Evolutionary conservation across 139 green algal genomes (phyloP).

Genomic region (Astrephomene gubernaculifera): DNA sequence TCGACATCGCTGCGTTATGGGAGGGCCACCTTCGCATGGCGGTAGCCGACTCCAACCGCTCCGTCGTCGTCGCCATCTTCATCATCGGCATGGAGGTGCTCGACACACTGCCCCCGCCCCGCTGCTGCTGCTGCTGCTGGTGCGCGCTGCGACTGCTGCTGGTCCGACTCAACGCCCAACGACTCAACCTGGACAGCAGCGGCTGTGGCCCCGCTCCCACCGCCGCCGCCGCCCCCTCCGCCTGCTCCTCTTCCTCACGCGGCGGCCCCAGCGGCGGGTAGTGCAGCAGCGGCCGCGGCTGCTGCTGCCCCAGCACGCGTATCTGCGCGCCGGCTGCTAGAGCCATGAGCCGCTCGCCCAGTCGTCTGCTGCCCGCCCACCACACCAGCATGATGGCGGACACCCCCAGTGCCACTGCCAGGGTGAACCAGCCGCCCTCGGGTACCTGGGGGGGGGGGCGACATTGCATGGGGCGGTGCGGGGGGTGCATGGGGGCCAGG

Average conservation of each 20-base stretch:
- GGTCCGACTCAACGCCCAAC: background rate
- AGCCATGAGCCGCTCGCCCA: constrained; percentile 19
- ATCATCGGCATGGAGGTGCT: too few species aligned
- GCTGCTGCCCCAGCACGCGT: background rate
- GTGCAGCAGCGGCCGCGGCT: background rate
- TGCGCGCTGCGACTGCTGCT: too few species aligned
- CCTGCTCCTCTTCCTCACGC: background rate
- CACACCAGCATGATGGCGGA: constrained; percentile 26
- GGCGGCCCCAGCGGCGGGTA: background rate
- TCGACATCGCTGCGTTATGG: too few species aligned
- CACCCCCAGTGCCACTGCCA: constrained; percentile 4
- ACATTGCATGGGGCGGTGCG: background rate
- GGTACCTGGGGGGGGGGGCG: background rate
- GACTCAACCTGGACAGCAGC: background rate
- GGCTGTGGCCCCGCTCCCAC: too few species aligned
- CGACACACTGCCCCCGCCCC: too few species aligned
- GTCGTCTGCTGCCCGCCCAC: constrained; percentile 33
- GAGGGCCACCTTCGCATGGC: too few species aligned
- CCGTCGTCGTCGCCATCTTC: too few species aligned
- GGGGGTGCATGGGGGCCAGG: background rate
- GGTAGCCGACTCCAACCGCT: too few species aligned
- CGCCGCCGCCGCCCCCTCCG: too few species aligned
- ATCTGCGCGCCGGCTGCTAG: background rate
- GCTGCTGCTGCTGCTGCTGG: too few species aligned
- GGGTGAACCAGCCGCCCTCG: constrained; percentile 44